Base-by-base conservation (phyloP, 768 basidiomycete genomes). In the Tubosaeta brunneosetosa region DNA sequence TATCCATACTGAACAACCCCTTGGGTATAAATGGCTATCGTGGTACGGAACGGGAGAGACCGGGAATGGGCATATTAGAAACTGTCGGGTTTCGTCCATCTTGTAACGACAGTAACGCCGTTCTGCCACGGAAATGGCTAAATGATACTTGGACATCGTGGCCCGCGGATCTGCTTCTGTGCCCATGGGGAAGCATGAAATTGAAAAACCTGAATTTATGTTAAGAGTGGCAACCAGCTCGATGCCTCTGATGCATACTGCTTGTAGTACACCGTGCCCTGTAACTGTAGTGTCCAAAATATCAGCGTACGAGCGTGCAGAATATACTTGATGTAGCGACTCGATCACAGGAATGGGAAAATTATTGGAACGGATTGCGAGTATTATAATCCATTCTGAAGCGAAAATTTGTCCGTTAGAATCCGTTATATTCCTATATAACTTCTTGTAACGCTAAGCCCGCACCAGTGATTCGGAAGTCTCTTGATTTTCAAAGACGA, bases 11-110 rank as follows among this genome's bases (percentile, higher is more conserved):
- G 11, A 25, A 10, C 29, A 3, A 33, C 32, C 33, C 40, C 32
- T 51, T 26, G 11, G 34, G 26, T 45, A 33, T 34, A 53, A 34
- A 22, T 12, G 11, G 19, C 8, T 25, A n/a, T n/a, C 44, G 16
- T 31, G 27, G 34, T 6, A 14, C 8, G 49, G 38, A 49, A 8
- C 55, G 62, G 62, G 38, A 46, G 47, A 46, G 51, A 40, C 13
- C 57, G 62, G 62, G 34, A 17, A 31, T 27, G 44, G 33, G 41
- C 36, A 50, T 63, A 45, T 52, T 41, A 14, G 48, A 50, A 54
- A 44, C 33, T 26, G 27, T 34, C 25, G 14, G 12, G 12, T 13
- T 25, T 33, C 16, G 48, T 17, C 48, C 6, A n/a, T 11, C 11
- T 31, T n/a, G 16, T n/a, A 40, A 40, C 40, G 2, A 41, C 31